These are phyloP conservation scores for Claviceps spartinae DNA, from an alignment of 2,329 filamentous ascomycete species.

Conservation along the genomic window DNA sequence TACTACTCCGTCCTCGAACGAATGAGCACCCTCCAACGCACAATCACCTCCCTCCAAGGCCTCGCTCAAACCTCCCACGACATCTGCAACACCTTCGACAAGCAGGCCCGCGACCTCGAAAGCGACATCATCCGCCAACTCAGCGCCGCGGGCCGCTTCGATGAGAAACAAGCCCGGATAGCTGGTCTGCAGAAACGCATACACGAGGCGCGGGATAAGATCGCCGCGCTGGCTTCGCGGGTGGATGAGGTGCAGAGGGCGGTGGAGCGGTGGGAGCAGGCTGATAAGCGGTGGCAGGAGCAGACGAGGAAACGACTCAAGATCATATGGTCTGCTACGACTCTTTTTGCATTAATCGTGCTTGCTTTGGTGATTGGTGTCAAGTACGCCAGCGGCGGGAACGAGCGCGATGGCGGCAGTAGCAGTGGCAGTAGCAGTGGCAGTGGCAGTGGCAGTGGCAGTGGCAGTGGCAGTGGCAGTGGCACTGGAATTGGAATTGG, in stretches of 20 bases:
- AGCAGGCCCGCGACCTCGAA: slow-evolving; percentile 44
- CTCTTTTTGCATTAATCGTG: slow-evolving; percentile 32
- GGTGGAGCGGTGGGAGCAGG: slow-evolving; percentile 54
- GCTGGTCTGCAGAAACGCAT: slow-evolving; percentile 48
- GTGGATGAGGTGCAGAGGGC: slow-evolving; percentile 50
- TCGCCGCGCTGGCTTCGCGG: slow-evolving; percentile 44
- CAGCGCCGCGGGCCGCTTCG: slow-evolving; percentile 45
- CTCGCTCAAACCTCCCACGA: slow-evolving; percentile 48
- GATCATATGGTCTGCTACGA: slow-evolving; percentile 48
- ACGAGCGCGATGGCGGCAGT: no score
- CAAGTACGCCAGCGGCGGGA: slow-evolving; percentile 9
- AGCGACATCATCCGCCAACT: slow-evolving; percentile 48
- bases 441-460: no score
- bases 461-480: no score
- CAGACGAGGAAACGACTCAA: slow-evolving; percentile 49
- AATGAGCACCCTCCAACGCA: slow-evolving; percentile 48
- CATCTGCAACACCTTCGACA: slow-evolving; percentile 44
- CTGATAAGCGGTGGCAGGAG: slow-evolving; percentile 55
- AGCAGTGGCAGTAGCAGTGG: no score
- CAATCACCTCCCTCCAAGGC: slow-evolving; percentile 50
- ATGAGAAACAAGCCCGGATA: slow-evolving; percentile 51
- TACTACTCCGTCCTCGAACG: slow-evolving; percentile 64
- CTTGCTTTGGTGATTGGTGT: slow-evolving; percentile 27
- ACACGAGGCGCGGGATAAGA: slow-evolving; percentile 42
- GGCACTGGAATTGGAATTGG: no score